A percentile compares a stretch with the other conserved stretches of the same genome.
Evolutionary conservation across 2,329 filamentous ascomycete species (phyloP).

Genomic region (Rasamsonia emersonii): DNA sequence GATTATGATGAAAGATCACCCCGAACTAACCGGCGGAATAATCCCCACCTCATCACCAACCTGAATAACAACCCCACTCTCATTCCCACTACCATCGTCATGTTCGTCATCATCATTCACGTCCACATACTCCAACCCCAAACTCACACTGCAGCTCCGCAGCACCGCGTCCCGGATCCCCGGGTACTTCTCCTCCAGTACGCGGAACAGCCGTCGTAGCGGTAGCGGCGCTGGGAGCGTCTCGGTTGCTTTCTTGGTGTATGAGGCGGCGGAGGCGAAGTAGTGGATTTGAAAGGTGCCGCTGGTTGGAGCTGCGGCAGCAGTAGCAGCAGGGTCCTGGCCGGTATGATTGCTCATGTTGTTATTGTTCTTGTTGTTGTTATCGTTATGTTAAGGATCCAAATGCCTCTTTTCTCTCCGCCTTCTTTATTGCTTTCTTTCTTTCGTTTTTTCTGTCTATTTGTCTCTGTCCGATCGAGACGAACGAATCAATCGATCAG

Average conservation of each 20-base stretch:
- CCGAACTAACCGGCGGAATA: slow-evolving; percentile 41
- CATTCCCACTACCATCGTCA: slow-evolving; percentile 11
- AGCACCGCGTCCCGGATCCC: slow-evolving; percentile 33
- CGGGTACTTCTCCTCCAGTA: slow-evolving; percentile 33
- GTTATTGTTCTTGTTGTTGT: too few species aligned
- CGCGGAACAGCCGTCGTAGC: slow-evolving; percentile 26
- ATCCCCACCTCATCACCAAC: slow-evolving; percentile 37
- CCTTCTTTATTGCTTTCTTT: too few species aligned
- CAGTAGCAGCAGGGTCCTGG: too few species aligned
- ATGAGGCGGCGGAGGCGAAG: slow-evolving; percentile 36
- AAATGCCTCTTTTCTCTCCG: too few species aligned
- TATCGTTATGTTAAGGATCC: too few species aligned
- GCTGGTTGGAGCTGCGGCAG: background rate
- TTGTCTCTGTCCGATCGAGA: too few species aligned
- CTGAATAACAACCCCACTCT: slow-evolving; percentile 20
- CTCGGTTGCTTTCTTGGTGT: slow-evolving; percentile 32
- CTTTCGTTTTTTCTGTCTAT: too few species aligned
- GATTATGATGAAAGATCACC: slow-evolving; percentile 24
- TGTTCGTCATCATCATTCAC: slow-evolving; percentile 11
- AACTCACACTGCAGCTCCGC: slow-evolving; percentile 31
- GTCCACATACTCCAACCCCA: slow-evolving; percentile 39
- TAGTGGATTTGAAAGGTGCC: slow-evolving; percentile 36
- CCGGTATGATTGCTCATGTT: too few species aligned
- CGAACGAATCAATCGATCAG: too few species aligned
- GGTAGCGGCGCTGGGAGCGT: slow-evolving; percentile 33